phyloP scores from a whole-genome alignment of 169 alveolate species.

The Blepharisma undulans region DNA sequence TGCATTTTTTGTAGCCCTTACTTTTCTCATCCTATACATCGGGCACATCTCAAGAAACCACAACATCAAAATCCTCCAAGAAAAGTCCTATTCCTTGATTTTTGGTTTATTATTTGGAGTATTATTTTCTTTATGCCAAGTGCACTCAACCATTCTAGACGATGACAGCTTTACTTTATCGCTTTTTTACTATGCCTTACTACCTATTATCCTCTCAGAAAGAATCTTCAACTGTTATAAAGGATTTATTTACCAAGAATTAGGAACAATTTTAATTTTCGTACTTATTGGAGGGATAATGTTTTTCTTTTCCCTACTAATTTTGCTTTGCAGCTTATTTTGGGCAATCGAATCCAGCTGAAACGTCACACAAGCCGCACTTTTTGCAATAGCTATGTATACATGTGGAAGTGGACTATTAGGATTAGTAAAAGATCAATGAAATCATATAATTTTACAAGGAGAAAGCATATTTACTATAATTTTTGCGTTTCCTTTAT shows the following conservation, averaged over 20 bases:
- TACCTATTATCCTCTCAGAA: background rate
- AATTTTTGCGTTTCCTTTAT: background rate
- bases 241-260: background rate
- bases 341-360: background rate
- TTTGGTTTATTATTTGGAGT: background rate
- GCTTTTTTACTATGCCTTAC: background rate
- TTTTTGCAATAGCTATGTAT: background rate
- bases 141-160: background rate
- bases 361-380: background rate
- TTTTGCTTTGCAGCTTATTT: background rate
- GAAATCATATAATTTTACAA: background rate
- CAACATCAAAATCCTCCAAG: background rate
- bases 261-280: background rate
- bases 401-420: background rate
- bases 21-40: background rate
- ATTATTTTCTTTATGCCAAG: background rate
- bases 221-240: background rate
- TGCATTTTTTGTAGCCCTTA: background rate
- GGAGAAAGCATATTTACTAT: background rate
- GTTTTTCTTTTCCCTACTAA: background rate
- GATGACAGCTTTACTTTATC: background rate
- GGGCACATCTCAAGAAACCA: background rate
- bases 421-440: slow-evolving; percentile 4
- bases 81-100: background rate
- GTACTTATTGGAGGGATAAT: background rate